Conservation (phyloP, 108 stramenopile species). For the Fragilariopsis cylindrus region DNA sequence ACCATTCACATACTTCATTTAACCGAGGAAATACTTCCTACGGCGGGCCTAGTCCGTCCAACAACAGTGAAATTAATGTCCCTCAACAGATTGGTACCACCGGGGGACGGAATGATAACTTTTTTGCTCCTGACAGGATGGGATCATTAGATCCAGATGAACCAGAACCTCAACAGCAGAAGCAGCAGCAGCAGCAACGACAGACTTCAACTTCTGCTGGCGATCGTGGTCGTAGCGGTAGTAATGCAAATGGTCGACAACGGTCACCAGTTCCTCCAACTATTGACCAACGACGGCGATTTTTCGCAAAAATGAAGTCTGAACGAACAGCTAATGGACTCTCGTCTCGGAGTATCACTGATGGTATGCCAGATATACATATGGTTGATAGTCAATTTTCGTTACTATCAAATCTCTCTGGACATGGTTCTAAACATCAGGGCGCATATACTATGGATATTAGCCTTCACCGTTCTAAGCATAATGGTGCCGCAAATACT, state of each 20-base stretch:
- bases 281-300: conserved; percentile 32
- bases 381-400: conserved; percentile 44
- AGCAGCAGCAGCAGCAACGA: not conserved
- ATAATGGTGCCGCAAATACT: not conserved
- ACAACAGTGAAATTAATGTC: too few species aligned
- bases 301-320: conserved; percentile 49
- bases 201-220: not conserved
- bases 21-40: too few species aligned
- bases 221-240: too few species aligned
- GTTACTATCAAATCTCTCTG: conserved; percentile 31
- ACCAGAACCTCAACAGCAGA: not conserved
- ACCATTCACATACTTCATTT: too few species aligned
- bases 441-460: not conserved
- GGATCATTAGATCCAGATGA: not conserved
- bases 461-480: not conserved
- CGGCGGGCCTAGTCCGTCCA: too few species aligned
- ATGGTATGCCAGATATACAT: conserved; percentile 55
- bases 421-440: conserved; percentile 14
- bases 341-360: conserved; percentile 1
- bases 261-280: conserved; percentile 15
- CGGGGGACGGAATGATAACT: too few species aligned
- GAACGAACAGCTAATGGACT: conserved; percentile 24
- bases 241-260: conserved; percentile 1
- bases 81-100: too few species aligned
- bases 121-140: not conserved